Base-by-base conservation (phyloP, 2,329 filamentous ascomycete species). In the Zymoseptoria tritici region DNA sequence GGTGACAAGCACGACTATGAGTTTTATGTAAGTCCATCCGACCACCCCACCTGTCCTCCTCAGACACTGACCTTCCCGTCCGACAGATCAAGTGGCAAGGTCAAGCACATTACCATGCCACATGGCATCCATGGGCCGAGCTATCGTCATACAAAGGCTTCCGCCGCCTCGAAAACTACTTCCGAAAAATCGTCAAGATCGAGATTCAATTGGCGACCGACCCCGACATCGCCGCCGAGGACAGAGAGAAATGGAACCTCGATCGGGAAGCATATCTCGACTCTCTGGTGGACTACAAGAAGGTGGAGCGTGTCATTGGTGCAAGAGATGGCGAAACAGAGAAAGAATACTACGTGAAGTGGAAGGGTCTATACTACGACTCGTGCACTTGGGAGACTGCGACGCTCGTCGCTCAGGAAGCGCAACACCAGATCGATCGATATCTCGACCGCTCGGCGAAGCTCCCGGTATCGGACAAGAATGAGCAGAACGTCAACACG, bases 91-190 rank as follows among this genome's bases (percentile, higher is more conserved):
- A 99, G 78, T 99, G 95, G 94, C 90, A 97, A 75, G 90, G 88
- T 66, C 90, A 91, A 75, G 96, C 94, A 9, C 91, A 99, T 73
- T 87, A 96, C 67, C 94, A 99, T 77, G 90, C 95, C 59, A 96
- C 91, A 0, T 99, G 94, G 93, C 92, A 97, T 75, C 87, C 86
- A 0, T 87, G 87, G 60, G 86, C 90, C 58, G 83, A 80, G 20
- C 83, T 97, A 26, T 81, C 85, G 22, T 83, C 86, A n/a, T 88
- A 87, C 71, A 90, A 90, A 63, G 93, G 94, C 62, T 87, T 88
- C 66, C 89, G 92, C 54, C 91, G 92, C 60, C 82, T 99, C 7
- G 94, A 97, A 71, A 99, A 99, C 73, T 99, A 97, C 78, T 92
- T 90, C 75, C 86, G 87, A 68, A 95, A 92, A 73, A 80, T 88